Evolutionary conservation across 2,329 filamentous ascomycete genomes (phyloP).

Genomic region (Rhynchosporium secalis): DNA sequence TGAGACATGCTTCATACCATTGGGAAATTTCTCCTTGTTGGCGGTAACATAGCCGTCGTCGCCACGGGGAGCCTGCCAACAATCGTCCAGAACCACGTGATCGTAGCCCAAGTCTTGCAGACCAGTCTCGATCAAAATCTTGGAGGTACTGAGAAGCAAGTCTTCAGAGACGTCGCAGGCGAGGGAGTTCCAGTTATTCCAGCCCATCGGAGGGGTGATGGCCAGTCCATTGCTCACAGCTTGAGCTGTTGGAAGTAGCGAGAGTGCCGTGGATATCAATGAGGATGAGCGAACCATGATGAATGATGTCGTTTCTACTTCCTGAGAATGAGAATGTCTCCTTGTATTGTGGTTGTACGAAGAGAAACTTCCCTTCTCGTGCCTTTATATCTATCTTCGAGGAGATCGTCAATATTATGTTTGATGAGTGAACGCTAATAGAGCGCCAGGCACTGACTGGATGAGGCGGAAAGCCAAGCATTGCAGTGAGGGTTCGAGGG

Average conservation of each 20-base stretch:
- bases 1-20: constrained; percentile 44
- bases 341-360: background rate
- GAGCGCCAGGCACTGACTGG: background rate
- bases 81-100: constrained; percentile 55
- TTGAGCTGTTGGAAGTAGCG: constrained; percentile 7
- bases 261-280: background rate
- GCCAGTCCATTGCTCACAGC: constrained; percentile 43
- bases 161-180: constrained; percentile 50
- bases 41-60: constrained; percentile 36
- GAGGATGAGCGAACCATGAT: constrained; percentile 9
- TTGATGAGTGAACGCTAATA: background rate
- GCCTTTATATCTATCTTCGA: constrained; percentile 3
- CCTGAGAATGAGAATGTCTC: too few relatives aligned
- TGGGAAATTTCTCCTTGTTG: constrained; percentile 45
- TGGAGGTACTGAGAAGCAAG: constrained; percentile 47
- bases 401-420: background rate
- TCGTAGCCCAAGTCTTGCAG: constrained; percentile 53
- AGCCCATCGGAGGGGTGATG: constrained; percentile 43
- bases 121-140: constrained; percentile 48
- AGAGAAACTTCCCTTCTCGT: background rate
- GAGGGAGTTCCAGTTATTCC: constrained; percentile 51
- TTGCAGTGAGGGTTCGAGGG: background rate
- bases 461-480: constrained; percentile 12
- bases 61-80: constrained; percentile 46
- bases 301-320: background rate